Evolutionary conservation across 1,284 basidiomycete species (phyloP).

Genomic region (Ceraceosorus guamensis): DNA sequence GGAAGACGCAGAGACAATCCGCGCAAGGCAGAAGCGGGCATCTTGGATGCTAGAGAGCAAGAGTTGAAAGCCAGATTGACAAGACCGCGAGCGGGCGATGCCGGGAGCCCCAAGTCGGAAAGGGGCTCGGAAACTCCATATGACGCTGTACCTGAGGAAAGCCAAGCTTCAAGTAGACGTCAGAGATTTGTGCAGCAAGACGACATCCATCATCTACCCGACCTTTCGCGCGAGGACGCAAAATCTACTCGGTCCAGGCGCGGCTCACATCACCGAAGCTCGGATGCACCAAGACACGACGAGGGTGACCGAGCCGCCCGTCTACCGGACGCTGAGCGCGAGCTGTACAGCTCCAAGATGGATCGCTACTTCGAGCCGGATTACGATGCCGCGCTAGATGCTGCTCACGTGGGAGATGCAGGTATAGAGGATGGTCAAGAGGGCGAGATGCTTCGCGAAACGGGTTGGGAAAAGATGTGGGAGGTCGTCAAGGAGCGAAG

Average conservation of each 20-base stretch:
- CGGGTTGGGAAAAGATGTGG: conserved; percentile 16
- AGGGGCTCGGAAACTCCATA: too few species aligned
- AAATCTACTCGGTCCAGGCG: neutral
- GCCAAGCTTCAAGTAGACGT: neutral
- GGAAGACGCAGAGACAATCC: neutral
- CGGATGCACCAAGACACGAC: too few species aligned
- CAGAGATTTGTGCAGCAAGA: neutral
- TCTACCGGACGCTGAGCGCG: neutral
- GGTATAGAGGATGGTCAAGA: conserved; percentile 5
- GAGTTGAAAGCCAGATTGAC: too few species aligned
- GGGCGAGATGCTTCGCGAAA: conserved; percentile 13
- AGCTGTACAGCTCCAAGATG: conserved; percentile 27
- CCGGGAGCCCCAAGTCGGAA: too few species aligned
- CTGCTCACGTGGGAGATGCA: conserved; percentile 3
- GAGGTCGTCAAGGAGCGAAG: conserved; percentile 2
- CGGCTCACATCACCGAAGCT: too few species aligned
- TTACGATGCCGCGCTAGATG: conserved; percentile 19
- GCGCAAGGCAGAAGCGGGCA: neutral
- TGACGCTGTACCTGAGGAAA: neutral
- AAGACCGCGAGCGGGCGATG: too few species aligned
- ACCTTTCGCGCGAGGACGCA: neutral
- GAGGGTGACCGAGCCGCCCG: neutral
- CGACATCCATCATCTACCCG: neutral
- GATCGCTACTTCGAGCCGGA: conserved; percentile 30
- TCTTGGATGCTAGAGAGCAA: too few species aligned